Conservation (phyloP, 2,329 filamentous ascomycete species). For the Cadophora sp. region DNA sequence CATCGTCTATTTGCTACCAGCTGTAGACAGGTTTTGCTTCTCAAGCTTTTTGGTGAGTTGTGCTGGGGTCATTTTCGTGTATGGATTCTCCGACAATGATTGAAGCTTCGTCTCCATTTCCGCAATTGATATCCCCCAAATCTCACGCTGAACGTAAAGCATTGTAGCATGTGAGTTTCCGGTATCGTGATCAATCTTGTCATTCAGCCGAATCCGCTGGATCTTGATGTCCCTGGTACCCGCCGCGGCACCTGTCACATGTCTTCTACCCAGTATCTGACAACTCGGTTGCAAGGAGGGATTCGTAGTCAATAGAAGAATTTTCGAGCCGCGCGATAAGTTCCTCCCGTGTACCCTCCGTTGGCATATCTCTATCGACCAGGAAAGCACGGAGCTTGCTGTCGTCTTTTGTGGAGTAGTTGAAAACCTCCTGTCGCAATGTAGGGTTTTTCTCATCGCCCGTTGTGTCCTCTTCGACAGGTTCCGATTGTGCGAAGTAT, state of each 20-base stretch:
- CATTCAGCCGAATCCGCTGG: conserved; percentile 26
- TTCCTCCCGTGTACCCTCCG: conserved; percentile 31
- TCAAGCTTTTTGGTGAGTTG: conserved; percentile 8
- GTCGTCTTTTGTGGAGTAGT: conserved; percentile 28
- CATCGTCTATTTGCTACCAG: neutral
- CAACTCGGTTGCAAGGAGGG: conserved; percentile 16
- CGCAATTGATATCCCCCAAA: neutral
- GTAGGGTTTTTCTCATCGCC: neutral
- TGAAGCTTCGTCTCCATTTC: neutral
- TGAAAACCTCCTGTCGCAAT: neutral
- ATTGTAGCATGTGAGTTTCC: conserved; percentile 8
- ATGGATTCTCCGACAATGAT: neutral
- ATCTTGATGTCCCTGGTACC: conserved; percentile 32
- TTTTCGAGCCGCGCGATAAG: conserved; percentile 32
- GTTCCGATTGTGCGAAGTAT: neutral
- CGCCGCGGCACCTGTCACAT: neutral
- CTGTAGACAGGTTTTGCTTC: neutral
- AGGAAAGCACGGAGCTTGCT: conserved; percentile 33
- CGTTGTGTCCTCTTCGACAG: neutral
- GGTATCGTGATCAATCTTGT: conserved; percentile 27
- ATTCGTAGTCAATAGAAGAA: conserved; percentile 29
- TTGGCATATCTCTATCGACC: conserved; percentile 22
- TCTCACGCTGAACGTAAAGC: neutral
- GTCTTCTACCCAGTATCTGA: conserved; percentile 29
- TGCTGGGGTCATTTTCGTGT: neutral